phyloP scores from a whole-genome alignment of 1,139 yeast genomes.

The Yamadazyma diospyri region DNA sequence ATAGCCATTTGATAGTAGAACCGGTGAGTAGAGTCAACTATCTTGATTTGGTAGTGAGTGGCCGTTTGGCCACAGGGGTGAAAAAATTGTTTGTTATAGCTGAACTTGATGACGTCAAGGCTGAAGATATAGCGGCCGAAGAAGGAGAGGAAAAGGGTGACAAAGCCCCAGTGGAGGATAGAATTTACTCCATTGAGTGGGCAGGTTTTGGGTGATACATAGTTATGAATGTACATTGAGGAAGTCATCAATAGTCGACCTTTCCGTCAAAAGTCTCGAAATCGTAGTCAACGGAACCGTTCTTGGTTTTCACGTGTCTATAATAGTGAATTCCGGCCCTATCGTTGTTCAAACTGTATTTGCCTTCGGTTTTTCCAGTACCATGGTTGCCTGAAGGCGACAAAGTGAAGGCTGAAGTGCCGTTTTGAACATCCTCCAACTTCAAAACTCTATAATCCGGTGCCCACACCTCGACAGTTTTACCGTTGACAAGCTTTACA shows the following conservation, averaged over 20 bases:
- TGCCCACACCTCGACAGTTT: slow-evolving; percentile 15
- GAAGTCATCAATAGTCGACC: too few relatives aligned
- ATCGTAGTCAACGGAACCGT: slow-evolving; percentile 28
- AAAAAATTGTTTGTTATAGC: slow-evolving; percentile 75
- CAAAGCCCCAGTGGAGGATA: not conserved
- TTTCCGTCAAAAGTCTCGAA: slow-evolving; percentile 7
- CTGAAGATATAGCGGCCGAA: slow-evolving; percentile 10
- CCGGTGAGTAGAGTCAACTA: slow-evolving; percentile 47
- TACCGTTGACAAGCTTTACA: slow-evolving; percentile 18
- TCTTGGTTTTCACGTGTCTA: slow-evolving; percentile 40
- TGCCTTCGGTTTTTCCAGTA: slow-evolving; percentile 36
- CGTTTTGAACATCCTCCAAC: slow-evolving; percentile 29
- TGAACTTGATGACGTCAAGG: slow-evolving; percentile 2
- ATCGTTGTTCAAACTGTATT: slow-evolving; percentile 29
- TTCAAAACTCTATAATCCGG: not conserved
- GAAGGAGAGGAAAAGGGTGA: slow-evolving; percentile 9
- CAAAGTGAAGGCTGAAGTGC: slow-evolving; percentile 45
- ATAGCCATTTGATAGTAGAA: slow-evolving; percentile 78
- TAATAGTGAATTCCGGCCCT: slow-evolving; percentile 26
- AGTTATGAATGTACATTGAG: not conserved
- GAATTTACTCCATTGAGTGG: slow-evolving; percentile 69
- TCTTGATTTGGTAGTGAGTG: slow-evolving; percentile 68
- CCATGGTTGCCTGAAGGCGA: slow-evolving; percentile 53
- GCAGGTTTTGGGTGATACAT: slow-evolving; percentile 76
- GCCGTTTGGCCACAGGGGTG: slow-evolving; percentile 88